Percentiles rank a stretch among this genome's conserved stretches.
Evolutionary conservation across 306 rosid species (phyloP).

Genomic region (Castanospermum australe): DNA sequence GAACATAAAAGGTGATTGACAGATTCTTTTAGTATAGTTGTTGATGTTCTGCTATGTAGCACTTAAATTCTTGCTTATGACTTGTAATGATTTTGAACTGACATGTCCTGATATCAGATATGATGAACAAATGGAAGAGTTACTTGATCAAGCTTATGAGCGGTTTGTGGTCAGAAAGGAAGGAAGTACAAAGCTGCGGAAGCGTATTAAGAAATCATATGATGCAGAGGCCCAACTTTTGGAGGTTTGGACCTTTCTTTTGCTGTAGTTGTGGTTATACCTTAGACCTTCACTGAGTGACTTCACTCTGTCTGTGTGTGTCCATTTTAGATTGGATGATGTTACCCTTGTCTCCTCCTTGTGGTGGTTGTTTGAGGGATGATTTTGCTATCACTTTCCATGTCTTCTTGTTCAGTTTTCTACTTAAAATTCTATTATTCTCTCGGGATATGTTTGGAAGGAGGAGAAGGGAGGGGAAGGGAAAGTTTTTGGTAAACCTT

Average conservation of each 20-base stretch:
- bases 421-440: background rate
- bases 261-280: background rate
- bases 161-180: slow-evolving; percentile 67
- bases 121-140: slow-evolving; percentile 75
- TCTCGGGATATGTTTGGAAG: background rate
- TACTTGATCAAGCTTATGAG: slow-evolving; percentile 81
- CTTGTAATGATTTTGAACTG: slow-evolving; percentile 6
- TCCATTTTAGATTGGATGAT: background rate
- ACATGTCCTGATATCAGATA: slow-evolving; percentile 50
- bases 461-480: background rate
- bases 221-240: slow-evolving; percentile 55
- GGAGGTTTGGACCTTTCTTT: slow-evolving; percentile 71
- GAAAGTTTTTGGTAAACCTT: background rate
- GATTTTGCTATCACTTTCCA: background rate
- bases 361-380: background rate
- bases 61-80: background rate
- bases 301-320: background rate
- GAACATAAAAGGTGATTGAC: slow-evolving; percentile 70
- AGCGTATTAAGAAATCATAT: slow-evolving; percentile 60
- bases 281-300: background rate
- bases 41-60: slow-evolving; percentile 1
- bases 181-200: slow-evolving; percentile 82
- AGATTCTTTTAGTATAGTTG: slow-evolving; percentile 8
- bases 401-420: background rate
- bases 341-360: background rate